Percentiles rank a stretch among this genome's conserved stretches.
These are phyloP conservation scores for Saccharum spontaneum DNA, from an alignment of 176 grass and related monocot species.

Conservation along the genomic window DNA sequence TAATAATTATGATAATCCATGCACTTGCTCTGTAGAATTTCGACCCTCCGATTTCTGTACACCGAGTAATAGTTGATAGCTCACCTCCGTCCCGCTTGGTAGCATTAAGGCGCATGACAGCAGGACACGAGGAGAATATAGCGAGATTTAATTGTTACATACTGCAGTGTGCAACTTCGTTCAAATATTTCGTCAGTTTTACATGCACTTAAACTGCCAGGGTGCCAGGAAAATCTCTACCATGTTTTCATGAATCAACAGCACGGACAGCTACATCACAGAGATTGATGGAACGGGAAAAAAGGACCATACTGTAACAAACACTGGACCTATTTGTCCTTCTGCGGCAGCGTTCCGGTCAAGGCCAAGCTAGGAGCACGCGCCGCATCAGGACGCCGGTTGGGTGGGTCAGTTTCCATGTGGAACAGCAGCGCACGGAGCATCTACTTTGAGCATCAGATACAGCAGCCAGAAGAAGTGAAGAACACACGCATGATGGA, in stretches of 20 bases:
- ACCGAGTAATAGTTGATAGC: too few species aligned
- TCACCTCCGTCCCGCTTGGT: too few species aligned
- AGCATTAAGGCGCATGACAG: too few species aligned
- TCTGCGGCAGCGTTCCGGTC: neutral
- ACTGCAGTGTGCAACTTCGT: slow-evolving; percentile 31
- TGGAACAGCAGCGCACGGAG: neutral
- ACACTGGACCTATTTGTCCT: slow-evolving; percentile 10
- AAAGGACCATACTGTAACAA: too few species aligned
- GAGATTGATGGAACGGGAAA: too few species aligned
- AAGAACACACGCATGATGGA: neutral
- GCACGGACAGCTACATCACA: slow-evolving; percentile 27
- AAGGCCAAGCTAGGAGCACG: neutral
- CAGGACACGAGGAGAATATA: too few species aligned
- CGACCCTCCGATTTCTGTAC: too few species aligned
- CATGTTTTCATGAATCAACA: slow-evolving; percentile 33
- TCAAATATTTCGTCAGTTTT: slow-evolving; percentile 38
- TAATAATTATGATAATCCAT: too few species aligned
- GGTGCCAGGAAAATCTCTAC: slow-evolving; percentile 26
- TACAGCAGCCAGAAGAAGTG: slow-evolving; percentile 36
- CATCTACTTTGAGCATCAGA: too few species aligned
- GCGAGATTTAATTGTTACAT: neutral
- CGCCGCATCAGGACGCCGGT: neutral
- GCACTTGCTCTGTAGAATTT: too few species aligned
- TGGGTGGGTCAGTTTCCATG: slow-evolving; percentile 16
- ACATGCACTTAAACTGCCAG: slow-evolving; percentile 41